Conservation (phyloP, 1,284 basidiomycete genomes). For the Puccinia triticina region DNA sequence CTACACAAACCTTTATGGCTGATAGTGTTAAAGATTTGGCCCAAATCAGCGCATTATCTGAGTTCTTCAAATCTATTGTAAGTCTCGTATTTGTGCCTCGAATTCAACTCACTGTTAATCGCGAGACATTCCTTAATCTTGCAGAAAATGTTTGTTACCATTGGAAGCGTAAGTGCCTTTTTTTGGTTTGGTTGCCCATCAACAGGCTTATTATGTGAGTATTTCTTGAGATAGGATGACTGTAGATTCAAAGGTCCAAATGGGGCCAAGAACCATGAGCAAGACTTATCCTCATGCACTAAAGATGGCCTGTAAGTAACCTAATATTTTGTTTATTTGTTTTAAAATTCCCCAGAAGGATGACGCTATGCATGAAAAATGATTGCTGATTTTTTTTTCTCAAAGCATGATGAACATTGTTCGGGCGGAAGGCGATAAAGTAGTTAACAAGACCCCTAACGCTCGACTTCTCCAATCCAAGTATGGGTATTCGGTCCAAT, state of each 20-base stretch:
- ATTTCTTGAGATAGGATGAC: conserved; percentile 30
- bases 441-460: conserved; percentile 42
- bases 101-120: background rate
- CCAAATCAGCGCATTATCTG: conserved; percentile 44
- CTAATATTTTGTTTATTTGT: background rate
- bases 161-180: conserved; percentile 43
- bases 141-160: conserved; percentile 50
- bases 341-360: background rate
- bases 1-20: conserved; percentile 29
- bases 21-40: conserved; percentile 17
- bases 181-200: background rate
- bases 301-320: conserved; percentile 47
- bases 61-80: conserved; percentile 49
- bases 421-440: conserved; percentile 42
- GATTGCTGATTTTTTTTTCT: background rate
- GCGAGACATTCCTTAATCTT: background rate
- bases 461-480: conserved; percentile 45
- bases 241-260: conserved; percentile 48
- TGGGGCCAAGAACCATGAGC: conserved; percentile 34
- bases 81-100: background rate
- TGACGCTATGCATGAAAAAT: background rate
- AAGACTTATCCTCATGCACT: conserved; percentile 45
- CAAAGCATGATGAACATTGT: conserved; percentile 52
- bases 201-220: background rate
- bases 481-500: conserved; percentile 48